These are phyloP conservation scores for Leishmania lainsoni DNA, from an alignment of 208 protist species.

Conservation along the genomic window DNA sequence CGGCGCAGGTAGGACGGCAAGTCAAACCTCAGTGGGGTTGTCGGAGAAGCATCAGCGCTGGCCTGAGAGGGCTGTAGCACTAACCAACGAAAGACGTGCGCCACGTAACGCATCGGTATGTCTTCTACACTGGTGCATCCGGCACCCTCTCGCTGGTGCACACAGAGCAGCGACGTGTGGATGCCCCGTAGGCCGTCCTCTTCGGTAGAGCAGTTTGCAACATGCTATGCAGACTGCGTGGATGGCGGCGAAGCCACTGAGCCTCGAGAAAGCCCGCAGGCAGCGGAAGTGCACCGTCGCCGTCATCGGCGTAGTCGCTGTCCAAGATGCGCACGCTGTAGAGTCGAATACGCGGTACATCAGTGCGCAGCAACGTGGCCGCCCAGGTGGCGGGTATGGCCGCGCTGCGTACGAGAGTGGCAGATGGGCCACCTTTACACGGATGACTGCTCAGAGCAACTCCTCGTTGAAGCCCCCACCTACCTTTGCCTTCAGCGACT, in stretches of 20 bases:
- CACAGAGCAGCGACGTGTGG: neutral
- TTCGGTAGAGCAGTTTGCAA: constrained; percentile 12
- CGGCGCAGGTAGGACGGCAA: constrained; percentile 10
- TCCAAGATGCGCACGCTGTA: constrained; percentile 5
- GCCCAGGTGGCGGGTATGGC: neutral
- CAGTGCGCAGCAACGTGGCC: constrained; percentile 9
- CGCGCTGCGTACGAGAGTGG: neutral
- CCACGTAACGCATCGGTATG: constrained; percentile 16
- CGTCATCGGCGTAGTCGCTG: neutral
- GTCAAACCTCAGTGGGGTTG: constrained; percentile 4
- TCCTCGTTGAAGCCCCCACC: neutral
- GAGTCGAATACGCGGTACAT: constrained; percentile 21
- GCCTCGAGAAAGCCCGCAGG: constrained; percentile 11
- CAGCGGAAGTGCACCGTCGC: neutral
- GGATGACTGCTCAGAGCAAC: neutral
- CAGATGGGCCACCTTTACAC: neutral
- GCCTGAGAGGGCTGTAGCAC: neutral
- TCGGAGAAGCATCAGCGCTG: neutral
- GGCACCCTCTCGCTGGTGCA: neutral
- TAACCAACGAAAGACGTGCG: constrained; percentile 29
- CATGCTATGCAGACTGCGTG: constrained; percentile 5
- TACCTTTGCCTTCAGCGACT: neutral
- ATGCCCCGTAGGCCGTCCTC: neutral
- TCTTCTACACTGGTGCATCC: neutral
- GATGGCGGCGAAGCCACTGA: constrained; percentile 23